Conservation (phyloP, 2,329 filamentous ascomycete genomes). For the Lasiodiplodia gonubiensis region DNA sequence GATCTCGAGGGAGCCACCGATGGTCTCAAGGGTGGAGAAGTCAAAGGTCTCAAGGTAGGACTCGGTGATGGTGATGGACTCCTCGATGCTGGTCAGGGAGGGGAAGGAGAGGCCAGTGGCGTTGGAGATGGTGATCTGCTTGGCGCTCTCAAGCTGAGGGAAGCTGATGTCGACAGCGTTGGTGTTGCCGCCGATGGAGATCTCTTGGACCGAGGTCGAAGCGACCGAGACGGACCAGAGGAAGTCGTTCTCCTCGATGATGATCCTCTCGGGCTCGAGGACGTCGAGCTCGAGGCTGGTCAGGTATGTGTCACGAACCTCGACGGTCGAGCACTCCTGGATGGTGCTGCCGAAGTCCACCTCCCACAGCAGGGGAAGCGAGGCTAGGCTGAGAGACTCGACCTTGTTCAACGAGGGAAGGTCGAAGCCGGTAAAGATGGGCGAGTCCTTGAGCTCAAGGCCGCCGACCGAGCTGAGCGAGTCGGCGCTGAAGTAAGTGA, state of each 20-base stretch:
- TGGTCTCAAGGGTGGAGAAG: conserved; percentile 14
- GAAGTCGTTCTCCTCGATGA: conserved; percentile 24
- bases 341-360: conserved; percentile 18
- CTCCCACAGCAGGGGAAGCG: conserved; percentile 25
- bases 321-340: conserved; percentile 7
- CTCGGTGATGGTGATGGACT: conserved; percentile 18
- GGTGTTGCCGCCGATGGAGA: conserved; percentile 12
- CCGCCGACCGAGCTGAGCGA: conserved; percentile 10
- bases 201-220: conserved; percentile 15
- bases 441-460: conserved; percentile 6
- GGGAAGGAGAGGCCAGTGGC: conserved; percentile 16
- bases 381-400: conserved; percentile 17
- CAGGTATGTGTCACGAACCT: conserved; percentile 20
- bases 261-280: conserved; percentile 9
- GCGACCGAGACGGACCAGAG: conserved; percentile 15
- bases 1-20: conserved; percentile 18
- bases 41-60: conserved; percentile 14
- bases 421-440: conserved; percentile 10
- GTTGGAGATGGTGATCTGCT: conserved; percentile 16
- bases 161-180: conserved; percentile 24
- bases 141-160: conserved; percentile 13
- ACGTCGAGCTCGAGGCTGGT: conserved; percentile 18
- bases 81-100: conserved; percentile 18
- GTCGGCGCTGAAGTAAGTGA: conserved; percentile 21
- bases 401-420: conserved; percentile 17